These are phyloP conservation scores for Microthyrium microscopicum DNA, from an alignment of 2,329 filamentous ascomycete genomes.

Conservation along the genomic window DNA sequence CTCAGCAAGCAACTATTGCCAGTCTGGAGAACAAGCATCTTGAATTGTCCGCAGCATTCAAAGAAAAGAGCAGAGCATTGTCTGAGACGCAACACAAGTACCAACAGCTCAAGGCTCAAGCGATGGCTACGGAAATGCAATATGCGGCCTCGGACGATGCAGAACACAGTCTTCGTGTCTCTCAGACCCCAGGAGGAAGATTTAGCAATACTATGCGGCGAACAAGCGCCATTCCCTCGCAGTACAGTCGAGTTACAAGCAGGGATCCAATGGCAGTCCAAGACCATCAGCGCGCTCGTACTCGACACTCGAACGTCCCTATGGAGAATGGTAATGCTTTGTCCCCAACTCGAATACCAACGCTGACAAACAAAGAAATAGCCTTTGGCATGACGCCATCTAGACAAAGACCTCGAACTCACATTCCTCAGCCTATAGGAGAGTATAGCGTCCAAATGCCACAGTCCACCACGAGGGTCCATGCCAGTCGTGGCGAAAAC, in stretches of 20 bases:
- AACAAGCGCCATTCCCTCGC: neutral
- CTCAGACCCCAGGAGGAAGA: constrained; percentile 6
- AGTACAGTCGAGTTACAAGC: neutral
- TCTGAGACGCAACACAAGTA: constrained; percentile 49
- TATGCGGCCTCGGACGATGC: constrained; percentile 13
- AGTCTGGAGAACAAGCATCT: constrained; percentile 51
- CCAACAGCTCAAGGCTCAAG: constrained; percentile 31
- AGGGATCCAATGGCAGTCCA: neutral
- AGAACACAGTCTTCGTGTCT: constrained; percentile 15
- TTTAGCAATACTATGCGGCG: neutral
- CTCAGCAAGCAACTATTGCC: neutral
- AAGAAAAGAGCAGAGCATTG: constrained; percentile 54
- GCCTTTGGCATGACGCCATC: too few relatives aligned
- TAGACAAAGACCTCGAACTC: too few relatives aligned
- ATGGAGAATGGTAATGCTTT: neutral
- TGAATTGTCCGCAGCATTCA: constrained; percentile 48
- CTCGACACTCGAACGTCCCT: neutral
- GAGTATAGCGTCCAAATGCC: too few relatives aligned
- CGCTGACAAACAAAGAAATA: too few relatives aligned
- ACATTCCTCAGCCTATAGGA: too few relatives aligned
- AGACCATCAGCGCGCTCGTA: neutral
- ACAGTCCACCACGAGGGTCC: too few relatives aligned
- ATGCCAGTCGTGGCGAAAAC: too few relatives aligned
- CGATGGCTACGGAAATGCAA: constrained; percentile 1
- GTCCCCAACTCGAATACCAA: too few relatives aligned